Base-by-base conservation (phyloP, 2,329 filamentous ascomycete species). In the Ophiostoma sp. region DNA sequence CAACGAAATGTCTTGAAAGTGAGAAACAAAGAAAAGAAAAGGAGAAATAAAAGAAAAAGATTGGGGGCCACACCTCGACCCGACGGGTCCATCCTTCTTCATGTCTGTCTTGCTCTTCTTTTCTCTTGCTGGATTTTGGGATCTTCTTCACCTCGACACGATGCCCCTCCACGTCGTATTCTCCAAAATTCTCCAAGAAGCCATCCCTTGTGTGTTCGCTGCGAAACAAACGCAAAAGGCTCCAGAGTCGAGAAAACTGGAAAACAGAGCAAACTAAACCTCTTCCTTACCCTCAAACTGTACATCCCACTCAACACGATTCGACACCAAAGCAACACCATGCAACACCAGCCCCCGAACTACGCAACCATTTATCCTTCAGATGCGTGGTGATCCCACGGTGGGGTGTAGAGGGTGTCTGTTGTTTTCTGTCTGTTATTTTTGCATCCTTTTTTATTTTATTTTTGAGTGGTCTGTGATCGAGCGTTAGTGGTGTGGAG, bases 121-220 rank as follows among this genome's bases (percentile, higher is more conserved):
- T 45, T 45, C 42, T 9, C 11, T 11, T 17, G 42, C 12, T 45
- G 42, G 19, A 15, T 17, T 15, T 45, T 36, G 33, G 33, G 3
- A 8, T 4, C 19, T 31, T 61, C 28, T 31, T 61, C 31, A 36
- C 33, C 33, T 25, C 33, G 33, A 22, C 33, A 42, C 57, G 9
- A n/a, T 22, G 33, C 42, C 19, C 33, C 25, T 4, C 2, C 55
- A 59, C 28, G 55, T 59, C 12, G 5, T 64, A 55, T 55, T 55
- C 50, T 55, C 50, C 50, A 55, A 22, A 42, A 61, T 36, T 61
- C 57, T 61, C 31, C 57, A 61, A 33, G 28, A 17, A 17, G 2
- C 22, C 33, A 64, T 64, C 61, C 61, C 61, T 64, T 64, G 61
- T 36, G n/a, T 45, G 36, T 17, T 59, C 36, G 45, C 61, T 42